A percentile compares a stretch with the other conserved stretches of the same genome.
phyloP scores from a whole-genome alignment of 176 grass and related monocot species.

The Raddia guianensis region DNA sequence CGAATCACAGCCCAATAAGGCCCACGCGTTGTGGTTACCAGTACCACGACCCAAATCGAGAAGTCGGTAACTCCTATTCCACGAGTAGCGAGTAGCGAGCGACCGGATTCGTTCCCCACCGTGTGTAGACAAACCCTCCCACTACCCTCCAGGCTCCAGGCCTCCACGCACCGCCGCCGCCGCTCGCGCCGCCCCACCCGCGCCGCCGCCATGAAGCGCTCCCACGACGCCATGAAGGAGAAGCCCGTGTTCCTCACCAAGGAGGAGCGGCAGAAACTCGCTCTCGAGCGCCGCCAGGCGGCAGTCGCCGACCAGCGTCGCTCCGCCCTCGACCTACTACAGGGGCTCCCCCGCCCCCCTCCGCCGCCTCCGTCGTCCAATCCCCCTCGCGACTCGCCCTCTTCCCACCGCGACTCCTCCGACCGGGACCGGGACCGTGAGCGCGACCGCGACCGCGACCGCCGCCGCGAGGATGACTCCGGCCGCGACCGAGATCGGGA shows the following conservation, averaged over 20 bases:
- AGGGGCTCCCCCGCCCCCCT: conserved; percentile 45
- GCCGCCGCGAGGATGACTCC: conserved; percentile 51
- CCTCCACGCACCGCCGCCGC: conserved; percentile 25
- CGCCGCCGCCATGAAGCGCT: conserved; percentile 75
- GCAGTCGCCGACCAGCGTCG: conserved; percentile 82
- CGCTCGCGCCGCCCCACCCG: neutral
- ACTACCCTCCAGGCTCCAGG: too few relatives aligned
- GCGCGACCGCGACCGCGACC: conserved; percentile 41
- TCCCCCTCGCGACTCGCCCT: conserved; percentile 29
- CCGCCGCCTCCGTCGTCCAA: conserved; percentile 34
- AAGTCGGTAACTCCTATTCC: neutral
- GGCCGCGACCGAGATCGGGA: conserved; percentile 70
- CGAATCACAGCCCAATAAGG: too few relatives aligned
- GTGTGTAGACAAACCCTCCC: conserved; percentile 14
- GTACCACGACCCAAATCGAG: neutral
- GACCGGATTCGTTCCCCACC: neutral
- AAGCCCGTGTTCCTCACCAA: conserved; percentile 79
- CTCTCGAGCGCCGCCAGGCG: conserved; percentile 79
- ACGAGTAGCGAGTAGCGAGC: neutral
- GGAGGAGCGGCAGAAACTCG: conserved; percentile 72
- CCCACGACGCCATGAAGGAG: conserved; percentile 48
- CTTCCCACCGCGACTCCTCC: conserved; percentile 40
- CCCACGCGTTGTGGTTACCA: too few relatives aligned
- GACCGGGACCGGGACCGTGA: conserved; percentile 44
- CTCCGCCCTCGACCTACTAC: conserved; percentile 55